Evolutionary conservation across 2,329 filamentous ascomycete species (phyloP), one percentile per base, ranked within the genome.

Genomic region (Huntiella abstrusa): DNA sequence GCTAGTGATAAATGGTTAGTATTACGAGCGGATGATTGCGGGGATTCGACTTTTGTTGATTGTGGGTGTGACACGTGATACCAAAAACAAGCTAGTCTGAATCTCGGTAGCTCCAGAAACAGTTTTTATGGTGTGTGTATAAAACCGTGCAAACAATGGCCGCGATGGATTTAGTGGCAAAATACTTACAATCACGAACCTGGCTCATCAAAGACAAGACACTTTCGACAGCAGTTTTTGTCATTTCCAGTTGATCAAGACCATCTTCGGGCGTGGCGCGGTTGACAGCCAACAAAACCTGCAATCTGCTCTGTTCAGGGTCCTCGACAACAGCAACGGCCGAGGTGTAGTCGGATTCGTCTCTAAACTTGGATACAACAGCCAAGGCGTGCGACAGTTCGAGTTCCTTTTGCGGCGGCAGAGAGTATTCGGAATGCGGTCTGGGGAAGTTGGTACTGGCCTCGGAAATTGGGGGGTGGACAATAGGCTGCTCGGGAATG

Each of bases 321-420:
- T 49, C 43, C 15, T 49, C 47, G 15, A 45, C 43, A 35, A 49
- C 40, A 10, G 47, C 43, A 11, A 49, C 47, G 19, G 47, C 47
- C 7, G 43, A 42, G 15, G 47, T 49, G 47, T 49, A 49, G 34
- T 49, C 43, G 10, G 41, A 45, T 39, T 49, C 47, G 37, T 49
- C 47, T 39, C 45, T 49, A 43, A 49, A 43, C 34, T 49, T 49
- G 19, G 47, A 49, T 2, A 43, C 42, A 12, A 49, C 42, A 10
- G 47, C 47, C 5, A 49, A 28, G 10, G 47, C 47, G 22, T 49
- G 47, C 38, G 47, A 43, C 32, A 49, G 47, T 40, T 49, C 47
- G 12, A 49, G 36, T 16, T 49, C 47, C 39, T 49, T 49, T 36
- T 45, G 43, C 17, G 47, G 33, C 15, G 47, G 43, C 36, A 49